These are phyloP conservation scores for Silene conica DNA, from an alignment of 148 eudicot species.

Conservation along the genomic window DNA sequence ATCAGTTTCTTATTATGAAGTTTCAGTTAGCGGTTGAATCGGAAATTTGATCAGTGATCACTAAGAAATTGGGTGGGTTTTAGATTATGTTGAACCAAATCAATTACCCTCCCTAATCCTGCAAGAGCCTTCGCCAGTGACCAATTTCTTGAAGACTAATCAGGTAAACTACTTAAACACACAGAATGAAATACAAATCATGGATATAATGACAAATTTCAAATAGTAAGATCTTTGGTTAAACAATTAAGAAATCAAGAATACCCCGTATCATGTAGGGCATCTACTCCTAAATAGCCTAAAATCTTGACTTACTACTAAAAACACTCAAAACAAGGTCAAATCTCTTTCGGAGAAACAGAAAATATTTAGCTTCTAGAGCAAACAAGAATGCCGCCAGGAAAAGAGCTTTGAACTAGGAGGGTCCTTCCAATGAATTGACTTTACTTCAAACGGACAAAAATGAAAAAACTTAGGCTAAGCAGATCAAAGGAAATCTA, in stretches of 20 bases:
- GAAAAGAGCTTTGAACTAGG: background rate
- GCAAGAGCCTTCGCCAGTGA: background rate
- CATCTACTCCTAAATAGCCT: background rate
- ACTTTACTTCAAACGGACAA: background rate
- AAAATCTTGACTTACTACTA: background rate
- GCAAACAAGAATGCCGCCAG: background rate
- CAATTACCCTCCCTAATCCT: background rate
- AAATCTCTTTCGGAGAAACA: background rate
- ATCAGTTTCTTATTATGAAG: background rate
- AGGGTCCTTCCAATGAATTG: background rate
- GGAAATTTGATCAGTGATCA: background rate
- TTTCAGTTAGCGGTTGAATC: no score
- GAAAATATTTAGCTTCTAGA: background rate
- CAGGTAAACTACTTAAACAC: background rate
- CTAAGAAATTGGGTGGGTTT: background rate
- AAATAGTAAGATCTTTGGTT: background rate
- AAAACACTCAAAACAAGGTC: background rate
- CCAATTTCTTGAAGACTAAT: background rate
- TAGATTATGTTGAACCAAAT: background rate
- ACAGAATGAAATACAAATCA: background rate
- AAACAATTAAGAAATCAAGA: background rate
- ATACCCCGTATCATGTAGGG: background rate
- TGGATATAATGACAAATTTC: background rate
- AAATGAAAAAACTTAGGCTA: no score
- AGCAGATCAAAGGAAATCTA: no score